Evolutionary conservation across 1,284 basidiomycete species (phyloP).

Genomic region (Apiotrichum siamense): DNA sequence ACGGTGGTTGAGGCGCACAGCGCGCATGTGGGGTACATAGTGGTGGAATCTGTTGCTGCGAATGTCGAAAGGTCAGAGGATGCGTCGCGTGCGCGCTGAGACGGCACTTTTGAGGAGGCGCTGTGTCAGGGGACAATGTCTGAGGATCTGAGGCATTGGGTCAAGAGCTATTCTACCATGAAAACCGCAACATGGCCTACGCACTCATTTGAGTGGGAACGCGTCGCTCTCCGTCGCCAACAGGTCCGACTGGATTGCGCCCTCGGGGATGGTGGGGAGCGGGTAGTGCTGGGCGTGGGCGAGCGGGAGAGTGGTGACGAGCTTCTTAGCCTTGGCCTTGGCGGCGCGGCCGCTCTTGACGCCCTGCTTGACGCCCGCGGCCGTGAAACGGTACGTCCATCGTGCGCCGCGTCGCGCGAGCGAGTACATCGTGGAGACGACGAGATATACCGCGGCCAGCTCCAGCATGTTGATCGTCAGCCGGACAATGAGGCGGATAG

Average conservation of each 20-base stretch:
- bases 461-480: not conserved
- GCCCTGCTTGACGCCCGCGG: not conserved
- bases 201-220: too few species aligned
- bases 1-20: too few species aligned
- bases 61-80: too few species aligned
- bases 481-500: not conserved
- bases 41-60: too few species aligned
- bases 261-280: not conserved
- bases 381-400: not conserved
- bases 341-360: not conserved
- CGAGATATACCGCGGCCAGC: not conserved
- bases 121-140: too few species aligned
- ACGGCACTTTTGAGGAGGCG: too few species aligned
- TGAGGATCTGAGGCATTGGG: too few species aligned
- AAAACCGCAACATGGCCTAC: too few species aligned
- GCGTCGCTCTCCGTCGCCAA: not conserved
- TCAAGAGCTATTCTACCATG: too few species aligned
- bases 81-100: too few species aligned
- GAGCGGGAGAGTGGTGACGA: not conserved
- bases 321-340: not conserved
- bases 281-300: not conserved
- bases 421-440: not conserved
- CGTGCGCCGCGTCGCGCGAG: not conserved
- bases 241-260: not conserved
- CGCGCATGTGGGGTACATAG: too few species aligned